A percentile compares a stretch with the other conserved stretches of the same genome.
phyloP scores from a whole-genome alignment of 2,329 filamentous ascomycete genomes.

The Penicillium concentricum region DNA sequence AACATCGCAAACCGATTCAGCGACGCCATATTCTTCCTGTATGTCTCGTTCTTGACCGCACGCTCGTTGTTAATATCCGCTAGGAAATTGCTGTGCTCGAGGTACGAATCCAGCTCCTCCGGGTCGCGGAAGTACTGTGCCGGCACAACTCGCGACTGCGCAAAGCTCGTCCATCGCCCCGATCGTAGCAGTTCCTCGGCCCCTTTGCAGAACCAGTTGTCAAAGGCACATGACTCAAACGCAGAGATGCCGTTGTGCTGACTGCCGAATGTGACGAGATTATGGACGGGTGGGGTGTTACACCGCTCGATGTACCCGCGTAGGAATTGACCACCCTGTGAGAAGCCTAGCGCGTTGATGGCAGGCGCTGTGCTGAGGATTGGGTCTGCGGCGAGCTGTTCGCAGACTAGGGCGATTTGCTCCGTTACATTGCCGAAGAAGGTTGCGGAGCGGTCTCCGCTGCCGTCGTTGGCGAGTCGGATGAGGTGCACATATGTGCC shows the following conservation, averaged over 20 bases:
- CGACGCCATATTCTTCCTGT: constrained; percentile 66
- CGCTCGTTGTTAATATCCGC: constrained; percentile 98
- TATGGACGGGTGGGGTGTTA: constrained; percentile 71
- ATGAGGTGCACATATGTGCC: constrained; percentile 83
- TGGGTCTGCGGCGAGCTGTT: constrained; percentile 69
- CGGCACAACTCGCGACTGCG: constrained; percentile 79
- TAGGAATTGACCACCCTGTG: constrained; percentile 95
- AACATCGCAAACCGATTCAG: constrained; percentile 84
- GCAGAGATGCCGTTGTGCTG: constrained; percentile 90
- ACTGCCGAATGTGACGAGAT: constrained; percentile 81
- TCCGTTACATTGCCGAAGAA: constrained; percentile 87
- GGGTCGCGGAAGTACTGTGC: constrained; percentile 91
- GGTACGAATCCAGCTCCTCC: constrained; percentile 67
- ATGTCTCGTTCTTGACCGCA: constrained; percentile 66
- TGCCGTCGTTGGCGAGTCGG: constrained; percentile 64
- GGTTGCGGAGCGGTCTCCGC: constrained; percentile 73
- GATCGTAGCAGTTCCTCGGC: constrained; percentile 74
- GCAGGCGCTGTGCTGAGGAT: constrained; percentile 79
- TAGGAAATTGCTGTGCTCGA: constrained; percentile 80
- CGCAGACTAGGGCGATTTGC: constrained; percentile 76
- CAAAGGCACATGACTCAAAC: constrained; percentile 69
- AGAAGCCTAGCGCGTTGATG: constrained; percentile 90
- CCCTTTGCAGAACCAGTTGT: constrained; percentile 77
- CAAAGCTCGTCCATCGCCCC: constrained; percentile 76
- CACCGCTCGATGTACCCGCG: constrained; percentile 86